Evolutionary conservation across 352 stramenopile species (phyloP), one percentile per base, ranked within the genome.

Genomic region (Phytophthora quininea): DNA sequence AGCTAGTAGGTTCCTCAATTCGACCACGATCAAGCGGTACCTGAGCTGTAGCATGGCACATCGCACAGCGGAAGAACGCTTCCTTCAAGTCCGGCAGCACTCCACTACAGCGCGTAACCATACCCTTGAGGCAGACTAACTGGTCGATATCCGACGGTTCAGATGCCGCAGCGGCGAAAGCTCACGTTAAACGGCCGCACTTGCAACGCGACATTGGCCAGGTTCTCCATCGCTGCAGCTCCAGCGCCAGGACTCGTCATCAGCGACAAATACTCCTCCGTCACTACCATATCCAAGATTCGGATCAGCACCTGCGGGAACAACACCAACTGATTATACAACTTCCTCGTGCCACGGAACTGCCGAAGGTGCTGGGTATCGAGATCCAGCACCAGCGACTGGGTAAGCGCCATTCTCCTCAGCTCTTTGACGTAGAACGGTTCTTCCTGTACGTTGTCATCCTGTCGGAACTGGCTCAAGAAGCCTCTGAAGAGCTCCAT

Each of bases 81-180:
- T 98, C 91, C 68, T 99, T 99, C 14, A 99, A 70, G 77, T 99
- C 98, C 9, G 98, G 98, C 69, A 99, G 98, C 42, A 99, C 92
- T 14, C 95, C 88, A 58, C 91, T 98, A 49, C 84, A 96, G 15
- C 98, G 91, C 29, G 98, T 98, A 55, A 99, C 96, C 97, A 99
- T 99, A 46, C 98, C 98, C 52, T 98, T 94, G 24, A 99, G 73
- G 51, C 89, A 95, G 27, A 99, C 89, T 15, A 99, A 83, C 58
- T 98, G 89, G 71, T 99, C 97, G 58, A 99, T 99, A 62, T 99
- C 86, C 40, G 97, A 86, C 5, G 98, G 77, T 99, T 97, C 29
- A 99, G 84, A 51, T 98, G 92, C 11, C 98, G 85, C 87, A 99
- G 96, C 35, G 97, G 89, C 7, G 92, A 96, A 27, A 99, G 64